Conservation (phyloP, 2,329 filamentous ascomycete genomes). For the Penicillium oxalicum region DNA sequence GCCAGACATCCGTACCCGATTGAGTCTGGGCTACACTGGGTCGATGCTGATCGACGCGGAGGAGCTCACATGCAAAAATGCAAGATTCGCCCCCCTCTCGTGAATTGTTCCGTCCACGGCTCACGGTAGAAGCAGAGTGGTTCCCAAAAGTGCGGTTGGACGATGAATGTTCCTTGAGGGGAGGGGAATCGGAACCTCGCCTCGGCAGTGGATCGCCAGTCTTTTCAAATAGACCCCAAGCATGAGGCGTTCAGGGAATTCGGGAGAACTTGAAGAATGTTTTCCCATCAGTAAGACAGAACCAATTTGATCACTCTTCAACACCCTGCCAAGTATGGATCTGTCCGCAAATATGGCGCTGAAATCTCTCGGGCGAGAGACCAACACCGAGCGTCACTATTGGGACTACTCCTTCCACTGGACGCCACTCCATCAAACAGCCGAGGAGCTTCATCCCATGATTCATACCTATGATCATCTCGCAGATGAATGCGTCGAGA, state of each 20-base stretch:
- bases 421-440: constrained; percentile 58
- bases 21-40: too few species aligned
- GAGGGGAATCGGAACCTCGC: too few species aligned
- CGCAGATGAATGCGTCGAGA: constrained; percentile 59
- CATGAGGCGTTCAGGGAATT: too few species aligned
- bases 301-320: too few species aligned
- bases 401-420: constrained; percentile 68
- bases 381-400: constrained; percentile 21
- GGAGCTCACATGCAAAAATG: background rate
- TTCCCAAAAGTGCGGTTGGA: too few species aligned
- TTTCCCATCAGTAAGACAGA: too few species aligned
- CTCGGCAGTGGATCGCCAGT: background rate
- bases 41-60: background rate
- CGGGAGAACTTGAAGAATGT: too few species aligned
- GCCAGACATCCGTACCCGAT: too few species aligned
- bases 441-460: constrained; percentile 54
- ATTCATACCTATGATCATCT: constrained; percentile 64
- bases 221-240: background rate
- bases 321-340: too few species aligned
- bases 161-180: too few species aligned
- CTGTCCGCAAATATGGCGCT: constrained; percentile 8
- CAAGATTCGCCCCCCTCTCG: too few species aligned
- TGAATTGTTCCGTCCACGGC: too few species aligned
- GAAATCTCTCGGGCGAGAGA: constrained; percentile 9
- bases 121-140: background rate